Evolutionary conservation across 768 basidiomycete genomes (phyloP), one percentile per base, ranked within the genome.

Genomic region (Lactarius hatsudake): DNA sequence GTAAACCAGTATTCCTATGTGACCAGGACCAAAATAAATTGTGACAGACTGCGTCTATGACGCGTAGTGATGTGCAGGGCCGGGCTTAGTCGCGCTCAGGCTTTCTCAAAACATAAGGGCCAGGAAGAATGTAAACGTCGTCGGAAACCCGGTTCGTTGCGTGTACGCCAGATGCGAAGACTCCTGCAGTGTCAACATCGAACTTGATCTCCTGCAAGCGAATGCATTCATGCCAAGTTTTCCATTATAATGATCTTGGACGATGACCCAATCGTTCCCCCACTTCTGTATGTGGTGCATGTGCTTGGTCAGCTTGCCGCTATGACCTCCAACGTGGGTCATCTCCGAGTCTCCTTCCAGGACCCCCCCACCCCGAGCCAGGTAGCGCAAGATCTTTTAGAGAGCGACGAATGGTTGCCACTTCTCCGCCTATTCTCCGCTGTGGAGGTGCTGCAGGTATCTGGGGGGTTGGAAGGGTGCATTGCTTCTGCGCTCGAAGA

Each of bases 1-100:
- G 65, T 66, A 71, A 48, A 65, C 69, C 13, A 63, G 12, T 17
- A 71, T 36, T 34, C 69, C 70, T 71, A 36, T 13, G 28, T 32
- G 59, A 43, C 32, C 40, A 28, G 30, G 2, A n/a, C 28, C 30
- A 32, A 57, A 8, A 36, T 60, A 15, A 65, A 30, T 36, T 12
- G 32, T 48, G 28, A 30, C 40, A 48, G 38, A 66, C 15, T 18
- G n/a, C n/a, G 28, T 30, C 28, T 3, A 30, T 30, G 28, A 30
- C 28, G 28, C 28, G 28, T 30, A 30, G 28, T 30, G 28, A 30
- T 30, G 28, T 30, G 28, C 28, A 30, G 28, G 28, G 3, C 28
- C 28, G 3, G 28, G 28, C 28, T 30, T 30, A 30, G 28, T 30
- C 28, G 28, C 28, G 3, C 28, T 30, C 2, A 3, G 28, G 28